Evolutionary conservation across 2,329 filamentous ascomycete species (phyloP), one percentile per base, ranked within the genome.

Genomic region (Fusarium pilosicola): DNA sequence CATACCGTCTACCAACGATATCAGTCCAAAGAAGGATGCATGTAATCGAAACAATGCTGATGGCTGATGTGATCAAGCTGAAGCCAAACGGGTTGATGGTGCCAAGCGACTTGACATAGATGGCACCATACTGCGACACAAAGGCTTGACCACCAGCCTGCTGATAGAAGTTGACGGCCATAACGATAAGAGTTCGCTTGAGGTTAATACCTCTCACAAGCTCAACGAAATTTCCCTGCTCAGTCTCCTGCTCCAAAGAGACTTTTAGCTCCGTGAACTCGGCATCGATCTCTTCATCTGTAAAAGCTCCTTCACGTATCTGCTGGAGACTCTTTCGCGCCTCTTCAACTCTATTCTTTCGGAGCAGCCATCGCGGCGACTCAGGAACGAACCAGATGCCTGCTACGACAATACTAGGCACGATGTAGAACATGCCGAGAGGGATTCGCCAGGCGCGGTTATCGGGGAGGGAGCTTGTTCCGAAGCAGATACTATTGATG

Each of bases 51-150:
- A 44, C 9, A 4, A 74, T 67, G 18, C 78, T 78, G 9, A 79
- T 65, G 24, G 75, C 55, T 0, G 71, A 56, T 0, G 75, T 79
- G 11, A 78, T 74, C 51, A 79, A 30, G 15, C 66, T 79, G 22
- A 73, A 76, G 6, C 73, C 74, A 32, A 80, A 80, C 0, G 78
- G 78, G 34, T 80, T 77, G 8, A 80, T 71, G 0, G 74, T 74
- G 6, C 71, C 72, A 9, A 80, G 55, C 1, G 51, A 55, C 18
- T 75, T 71, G 45, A 79, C 63, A 18, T 73, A 79, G 1, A 78
- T 54, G 3, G 76, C 48, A 3, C 77, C 77, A 14, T 79, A 79
- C 4, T 63, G 68, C 1, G 76, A 77, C 0, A 61, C 44, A 1
- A 79, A 79, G 0, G 73, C 68, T 26, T 78, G 74, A 0, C 77